A percentile compares a stretch with the other conserved stretches of the same genome.
Conservation (phyloP, 106 monocot genomes). For the Acanthochlamys bracteata region DNA sequence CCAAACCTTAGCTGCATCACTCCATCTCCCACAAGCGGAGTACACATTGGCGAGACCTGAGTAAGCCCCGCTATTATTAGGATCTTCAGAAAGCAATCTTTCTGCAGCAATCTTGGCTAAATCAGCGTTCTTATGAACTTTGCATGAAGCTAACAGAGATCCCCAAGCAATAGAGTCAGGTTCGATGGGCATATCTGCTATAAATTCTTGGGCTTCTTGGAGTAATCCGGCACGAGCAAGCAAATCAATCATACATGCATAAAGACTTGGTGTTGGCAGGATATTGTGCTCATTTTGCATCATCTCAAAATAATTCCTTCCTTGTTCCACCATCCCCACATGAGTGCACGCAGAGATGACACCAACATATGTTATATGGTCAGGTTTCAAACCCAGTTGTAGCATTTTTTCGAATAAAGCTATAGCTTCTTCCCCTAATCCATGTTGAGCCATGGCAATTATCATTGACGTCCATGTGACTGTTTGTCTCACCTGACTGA, state of each 20-base stretch:
- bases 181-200: slow-evolving; percentile 59
- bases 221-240: slow-evolving; percentile 61
- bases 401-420: slow-evolving; percentile 72
- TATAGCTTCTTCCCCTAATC: slow-evolving; percentile 68
- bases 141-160: slow-evolving; percentile 74
- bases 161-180: slow-evolving; percentile 89
- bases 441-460: slow-evolving; percentile 87
- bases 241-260: slow-evolving; percentile 89
- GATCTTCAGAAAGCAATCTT: slow-evolving; percentile 50
- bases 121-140: slow-evolving; percentile 62
- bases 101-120: slow-evolving; percentile 62
- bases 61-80: slow-evolving; percentile 79
- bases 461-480: slow-evolving; percentile 95
- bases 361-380: slow-evolving; percentile 84
- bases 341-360: slow-evolving; percentile 88
- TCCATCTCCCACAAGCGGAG: slow-evolving; percentile 76
- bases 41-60: slow-evolving; percentile 86
- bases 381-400: slow-evolving; percentile 33
- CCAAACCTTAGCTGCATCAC: slow-evolving; percentile 61
- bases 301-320: slow-evolving; percentile 46
- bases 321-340: slow-evolving; percentile 63
- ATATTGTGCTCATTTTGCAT: slow-evolving; percentile 68
- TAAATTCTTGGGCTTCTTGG: slow-evolving; percentile 66
- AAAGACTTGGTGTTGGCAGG: slow-evolving; percentile 70
- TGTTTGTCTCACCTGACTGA: slow-evolving; percentile 29